These are phyloP conservation scores for Xylariaceae sp. DNA, from an alignment of 2,329 filamentous ascomycete genomes.

Conservation along the genomic window DNA sequence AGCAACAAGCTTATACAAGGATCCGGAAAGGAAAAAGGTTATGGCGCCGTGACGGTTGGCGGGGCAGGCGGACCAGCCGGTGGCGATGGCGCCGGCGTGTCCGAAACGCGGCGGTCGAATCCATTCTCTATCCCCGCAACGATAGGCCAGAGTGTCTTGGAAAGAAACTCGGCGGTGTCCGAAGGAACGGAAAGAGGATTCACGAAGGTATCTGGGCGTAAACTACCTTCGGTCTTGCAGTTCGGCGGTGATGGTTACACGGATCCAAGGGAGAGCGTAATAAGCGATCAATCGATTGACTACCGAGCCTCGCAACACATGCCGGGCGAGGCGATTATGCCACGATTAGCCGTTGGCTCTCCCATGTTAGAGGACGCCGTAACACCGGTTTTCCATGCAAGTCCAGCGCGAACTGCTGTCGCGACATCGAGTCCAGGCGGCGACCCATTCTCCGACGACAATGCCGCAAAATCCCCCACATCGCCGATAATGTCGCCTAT, in stretches of 20 bases:
- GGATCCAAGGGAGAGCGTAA: conserved; percentile 40
- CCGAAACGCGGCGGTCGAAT: conserved; percentile 38
- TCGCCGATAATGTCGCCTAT: conserved; percentile 23
- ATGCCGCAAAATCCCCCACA: conserved; percentile 27
- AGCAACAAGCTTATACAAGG: conserved; percentile 40
- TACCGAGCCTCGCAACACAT: conserved; percentile 50
- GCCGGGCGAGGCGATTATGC: conserved; percentile 31
- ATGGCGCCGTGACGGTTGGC: conserved; percentile 31
- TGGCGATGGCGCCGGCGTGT: conserved; percentile 36
- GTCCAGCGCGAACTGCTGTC: conserved; percentile 59
- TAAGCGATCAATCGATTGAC: conserved; percentile 45
- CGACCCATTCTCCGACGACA: conserved; percentile 20
- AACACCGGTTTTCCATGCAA: conserved; percentile 55
- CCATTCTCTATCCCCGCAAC: conserved; percentile 45
- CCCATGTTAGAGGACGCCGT: conserved; percentile 58
- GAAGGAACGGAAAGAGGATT: conserved; percentile 53
- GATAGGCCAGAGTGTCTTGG: conserved; percentile 40
- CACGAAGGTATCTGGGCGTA: conserved; percentile 60
- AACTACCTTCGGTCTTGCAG: conserved; percentile 57
- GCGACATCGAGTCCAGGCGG: conserved; percentile 50
- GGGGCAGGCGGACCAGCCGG: conserved; percentile 27
- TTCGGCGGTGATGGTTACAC: conserved; percentile 59
- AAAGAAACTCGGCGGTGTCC: conserved; percentile 29
- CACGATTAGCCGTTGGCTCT: conserved; percentile 47
- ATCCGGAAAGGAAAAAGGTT: conserved; percentile 34